Evolutionary conservation across 2,329 filamentous ascomycete genomes (phyloP), one percentile per base, ranked within the genome.

Genomic region (Cladorrhinum sp.): DNA sequence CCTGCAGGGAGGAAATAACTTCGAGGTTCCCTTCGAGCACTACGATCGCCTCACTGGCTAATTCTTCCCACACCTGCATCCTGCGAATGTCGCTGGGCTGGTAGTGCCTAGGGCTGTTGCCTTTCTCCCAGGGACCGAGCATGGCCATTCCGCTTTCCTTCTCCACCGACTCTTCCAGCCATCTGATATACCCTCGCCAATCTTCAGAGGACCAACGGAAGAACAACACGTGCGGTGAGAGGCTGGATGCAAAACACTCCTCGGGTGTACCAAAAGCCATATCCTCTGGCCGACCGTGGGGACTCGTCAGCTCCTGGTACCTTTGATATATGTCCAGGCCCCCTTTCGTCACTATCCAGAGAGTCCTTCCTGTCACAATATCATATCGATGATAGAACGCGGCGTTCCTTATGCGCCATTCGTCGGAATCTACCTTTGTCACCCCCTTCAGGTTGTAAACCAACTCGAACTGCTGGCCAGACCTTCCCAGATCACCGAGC

Each of bases 331-430:
- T 59, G 13, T 67, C 65, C 3, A 60, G 53, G 1, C 67, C 63
- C 0, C 74, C 76, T 50, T 76, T 75, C 0, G 73, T 73, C 1
- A 77, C 65, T 5, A 80, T 71, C 78, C 78, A 80, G 2, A 78
- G 55, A 0, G 74, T 67, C 1, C 68, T 75, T 0, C 75, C 67
- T 2, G 67, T 60, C 0, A 66, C 65, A 0, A 76, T 62, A 52
- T 78, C 76, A 54, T 77, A 78, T 29, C 74, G 71, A 55, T 78
- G 76, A 56, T 77, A 70, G 3, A 78, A 59, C 0, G 71, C 75
- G 1, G 71, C 73, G 55, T 76, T 75, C 13, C 71, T 68, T 20
- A 77, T 74, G 0, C 72, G 73, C 74, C 74, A 76, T 22, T 69
- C 62, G 23, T 29, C 8, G 10, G 2, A 2, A 12, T 22, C 12